Evolutionary conservation across 2,329 filamentous ascomycete species (phyloP).

Genomic region (Leptodontidium sp.): DNA sequence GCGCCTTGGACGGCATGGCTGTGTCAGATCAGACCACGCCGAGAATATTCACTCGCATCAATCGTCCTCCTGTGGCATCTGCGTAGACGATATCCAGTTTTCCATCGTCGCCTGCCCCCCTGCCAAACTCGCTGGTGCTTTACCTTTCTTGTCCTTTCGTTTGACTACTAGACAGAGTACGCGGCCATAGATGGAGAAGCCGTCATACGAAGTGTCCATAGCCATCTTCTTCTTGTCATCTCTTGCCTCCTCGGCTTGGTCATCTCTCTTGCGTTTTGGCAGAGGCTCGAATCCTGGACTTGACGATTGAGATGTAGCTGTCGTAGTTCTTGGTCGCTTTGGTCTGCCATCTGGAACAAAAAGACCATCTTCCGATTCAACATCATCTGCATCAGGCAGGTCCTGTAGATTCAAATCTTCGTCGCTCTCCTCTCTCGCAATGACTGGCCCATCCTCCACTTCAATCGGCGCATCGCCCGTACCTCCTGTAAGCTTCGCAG

Average conservation of each 20-base stretch:
- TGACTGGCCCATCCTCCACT: conserved; percentile 44
- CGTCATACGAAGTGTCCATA: conserved; percentile 89
- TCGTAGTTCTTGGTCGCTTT: conserved; percentile 43
- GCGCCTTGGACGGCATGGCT: conserved; percentile 18
- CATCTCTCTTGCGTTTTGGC: conserved; percentile 57
- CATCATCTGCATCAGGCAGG: conserved; percentile 38
- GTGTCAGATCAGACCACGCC: conserved; percentile 25
- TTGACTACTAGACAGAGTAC: conserved; percentile 90
- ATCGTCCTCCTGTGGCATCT: conserved; percentile 54
- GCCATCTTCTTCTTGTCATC: conserved; percentile 92
- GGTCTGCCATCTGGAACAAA: conserved; percentile 47
- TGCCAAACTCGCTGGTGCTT: conserved; percentile 43
- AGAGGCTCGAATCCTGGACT: conserved; percentile 42
- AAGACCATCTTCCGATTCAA: conserved; percentile 35
- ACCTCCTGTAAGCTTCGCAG: conserved; percentile 66
- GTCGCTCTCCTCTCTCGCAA: conserved; percentile 43
- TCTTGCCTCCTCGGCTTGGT: conserved; percentile 28
- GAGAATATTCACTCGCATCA: conserved; percentile 13
- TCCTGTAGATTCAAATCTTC: conserved; percentile 37
- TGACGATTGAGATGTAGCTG: conserved; percentile 42
- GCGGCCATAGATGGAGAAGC: conserved; percentile 93
- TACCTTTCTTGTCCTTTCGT: conserved; percentile 67
- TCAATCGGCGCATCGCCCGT: conserved; percentile 58
- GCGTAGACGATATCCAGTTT: conserved; percentile 85
- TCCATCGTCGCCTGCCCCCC: conserved; percentile 78